Conservation (phyloP, 2,329 filamentous ascomycete species). For the Thermochaetoides dissita region DNA sequence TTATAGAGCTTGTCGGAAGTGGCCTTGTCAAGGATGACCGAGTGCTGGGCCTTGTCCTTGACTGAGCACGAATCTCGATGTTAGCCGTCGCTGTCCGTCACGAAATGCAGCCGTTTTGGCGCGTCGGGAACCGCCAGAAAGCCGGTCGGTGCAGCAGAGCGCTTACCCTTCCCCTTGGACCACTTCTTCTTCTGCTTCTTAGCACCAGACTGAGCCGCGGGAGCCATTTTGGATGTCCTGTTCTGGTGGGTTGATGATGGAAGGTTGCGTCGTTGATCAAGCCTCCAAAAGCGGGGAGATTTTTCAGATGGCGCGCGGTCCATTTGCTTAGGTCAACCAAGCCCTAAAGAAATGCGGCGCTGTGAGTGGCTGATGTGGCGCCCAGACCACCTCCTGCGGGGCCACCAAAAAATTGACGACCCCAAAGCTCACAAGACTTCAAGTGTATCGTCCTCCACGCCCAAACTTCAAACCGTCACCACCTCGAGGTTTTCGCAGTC, state of each 20-base stretch:
- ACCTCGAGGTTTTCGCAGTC: constrained; percentile 15
- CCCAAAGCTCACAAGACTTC: constrained; percentile 12
- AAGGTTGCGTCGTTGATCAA: constrained; percentile 14
- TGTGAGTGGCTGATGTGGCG: constrained; percentile 14
- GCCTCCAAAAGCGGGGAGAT: constrained; percentile 17
- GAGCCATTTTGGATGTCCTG: constrained; percentile 31
- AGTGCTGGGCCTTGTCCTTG: constrained; percentile 99
- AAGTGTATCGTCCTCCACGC: constrained; percentile 12
- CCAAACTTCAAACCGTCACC: constrained; percentile 16
- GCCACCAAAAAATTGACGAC: constrained; percentile 20
- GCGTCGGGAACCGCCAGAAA: constrained; percentile 1
- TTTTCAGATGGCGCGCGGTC: constrained; percentile 14
- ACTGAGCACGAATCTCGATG: constrained; percentile 31
- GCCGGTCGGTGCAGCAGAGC: constrained; percentile 3
- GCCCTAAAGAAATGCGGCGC: constrained; percentile 15
- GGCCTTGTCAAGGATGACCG: constrained; percentile 95
- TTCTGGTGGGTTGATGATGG: constrained; percentile 18
- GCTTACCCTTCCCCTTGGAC: constrained; percentile 58
- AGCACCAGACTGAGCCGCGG: constrained; percentile 41
- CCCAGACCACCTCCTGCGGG: constrained; percentile 15
- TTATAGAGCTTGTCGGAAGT: constrained; percentile 98
- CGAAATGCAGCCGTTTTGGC: neutral
- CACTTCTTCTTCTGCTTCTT: constrained; percentile 80
- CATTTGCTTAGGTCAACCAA: constrained; percentile 18
- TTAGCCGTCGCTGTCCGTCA: constrained; percentile 7